phyloP scores from a whole-genome alignment of 257 asterid genomes.

The Solanum dulcamara region DNA sequence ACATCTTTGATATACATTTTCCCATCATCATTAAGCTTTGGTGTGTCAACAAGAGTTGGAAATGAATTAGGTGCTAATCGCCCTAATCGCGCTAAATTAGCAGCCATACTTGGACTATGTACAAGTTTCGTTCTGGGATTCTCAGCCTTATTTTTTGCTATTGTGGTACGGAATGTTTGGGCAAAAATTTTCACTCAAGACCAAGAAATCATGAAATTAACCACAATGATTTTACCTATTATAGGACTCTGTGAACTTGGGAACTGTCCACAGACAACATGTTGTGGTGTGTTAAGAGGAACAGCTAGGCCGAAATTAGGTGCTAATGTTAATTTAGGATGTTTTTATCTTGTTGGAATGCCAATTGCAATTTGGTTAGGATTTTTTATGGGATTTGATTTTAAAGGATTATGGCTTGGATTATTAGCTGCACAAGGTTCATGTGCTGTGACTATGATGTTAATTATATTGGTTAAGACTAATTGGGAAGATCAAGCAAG shows the following conservation, averaged over 20 bases:
- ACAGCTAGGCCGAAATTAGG: conserved; percentile 29
- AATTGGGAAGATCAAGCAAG: conserved; percentile 25
- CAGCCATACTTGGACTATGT: conserved; percentile 22
- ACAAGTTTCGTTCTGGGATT: conserved; percentile 14
- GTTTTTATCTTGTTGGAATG: conserved; percentile 29
- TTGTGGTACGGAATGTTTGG: conserved; percentile 17
- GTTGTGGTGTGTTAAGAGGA: conserved; percentile 29
- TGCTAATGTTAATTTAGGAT: conserved; percentile 26
- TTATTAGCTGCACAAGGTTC: conserved; percentile 30
- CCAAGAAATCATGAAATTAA: conserved; percentile 12
- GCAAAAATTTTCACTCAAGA: conserved; percentile 25
- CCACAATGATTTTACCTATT: conserved; percentile 20
- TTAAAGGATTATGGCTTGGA: conserved; percentile 29
- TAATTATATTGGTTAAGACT: conserved; percentile 11
- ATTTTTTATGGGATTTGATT: conserved; percentile 20
- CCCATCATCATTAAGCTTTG: conserved; percentile 28
- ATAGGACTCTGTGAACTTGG: conserved; percentile 29
- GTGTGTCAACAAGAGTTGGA: conserved; percentile 34
- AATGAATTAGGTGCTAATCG: conserved; percentile 24
- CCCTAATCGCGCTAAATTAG: conserved; percentile 19
- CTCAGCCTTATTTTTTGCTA: conserved; percentile 10
- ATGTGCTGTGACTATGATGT: conserved; percentile 26
- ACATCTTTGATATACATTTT: conserved; percentile 30
- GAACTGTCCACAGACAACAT: conserved; percentile 27
- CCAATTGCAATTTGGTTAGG: conserved; percentile 23